Conservation (phyloP, 352 stramenopile species). For the Blastocystis sp. region DNA sequence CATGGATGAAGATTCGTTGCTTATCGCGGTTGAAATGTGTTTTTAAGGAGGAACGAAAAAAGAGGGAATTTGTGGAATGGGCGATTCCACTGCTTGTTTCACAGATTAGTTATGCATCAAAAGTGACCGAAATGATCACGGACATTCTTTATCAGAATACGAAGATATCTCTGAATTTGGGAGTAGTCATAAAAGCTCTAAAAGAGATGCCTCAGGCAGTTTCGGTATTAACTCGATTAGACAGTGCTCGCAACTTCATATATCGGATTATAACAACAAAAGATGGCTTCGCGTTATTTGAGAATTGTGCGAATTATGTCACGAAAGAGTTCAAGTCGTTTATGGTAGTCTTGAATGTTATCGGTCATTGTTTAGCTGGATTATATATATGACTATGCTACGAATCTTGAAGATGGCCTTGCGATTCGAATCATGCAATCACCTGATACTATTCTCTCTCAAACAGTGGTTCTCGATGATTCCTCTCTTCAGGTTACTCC, state of each 20-base stretch:
- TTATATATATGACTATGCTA: constrained; percentile 23
- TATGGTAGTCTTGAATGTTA: neutral
- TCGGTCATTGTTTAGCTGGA: neutral
- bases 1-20: neutral
- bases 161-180: neutral
- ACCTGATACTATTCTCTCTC: neutral
- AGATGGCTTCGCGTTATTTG: neutral
- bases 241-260: neutral
- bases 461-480: neutral
- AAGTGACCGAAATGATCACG: neutral
- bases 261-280: neutral
- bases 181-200: neutral
- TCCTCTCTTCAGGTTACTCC: neutral
- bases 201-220: neutral
- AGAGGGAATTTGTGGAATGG: neutral
- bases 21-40: constrained; percentile 28
- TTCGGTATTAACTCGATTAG: neutral
- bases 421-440: neutral
- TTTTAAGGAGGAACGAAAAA: neutral
- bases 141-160: constrained; percentile 51
- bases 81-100: neutral
- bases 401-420: constrained; percentile 5
- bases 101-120: neutral
- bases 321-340: constrained; percentile 47
- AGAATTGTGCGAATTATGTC: neutral